Conservation (phyloP, 2,329 filamentous ascomycete genomes). For the Xylariales sp. region DNA sequence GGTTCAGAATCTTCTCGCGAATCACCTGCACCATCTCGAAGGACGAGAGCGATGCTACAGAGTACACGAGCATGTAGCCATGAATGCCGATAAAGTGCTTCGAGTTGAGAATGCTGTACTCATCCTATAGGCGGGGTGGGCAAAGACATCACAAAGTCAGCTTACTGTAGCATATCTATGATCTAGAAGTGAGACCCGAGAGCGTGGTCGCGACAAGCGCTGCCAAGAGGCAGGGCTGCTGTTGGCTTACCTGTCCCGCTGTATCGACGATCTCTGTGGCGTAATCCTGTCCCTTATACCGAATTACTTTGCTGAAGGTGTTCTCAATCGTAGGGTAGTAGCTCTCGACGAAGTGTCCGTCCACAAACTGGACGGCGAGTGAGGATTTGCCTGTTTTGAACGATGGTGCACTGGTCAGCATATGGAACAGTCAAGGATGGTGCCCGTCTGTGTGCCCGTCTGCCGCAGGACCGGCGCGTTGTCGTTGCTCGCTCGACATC, state of each 20-base stretch:
- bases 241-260: conserved; percentile 77
- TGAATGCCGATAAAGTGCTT: conserved; percentile 99
- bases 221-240: too few relatives aligned
- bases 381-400: conserved; percentile 97
- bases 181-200: neutral
- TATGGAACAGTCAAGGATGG: too few relatives aligned
- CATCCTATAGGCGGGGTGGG: conserved; percentile 67
- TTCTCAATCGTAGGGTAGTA: conserved; percentile 99
- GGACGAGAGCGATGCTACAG: conserved; percentile 87
- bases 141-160: too few relatives aligned
- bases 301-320: conserved; percentile 94
- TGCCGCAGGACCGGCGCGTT: too few relatives aligned
- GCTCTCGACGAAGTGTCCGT: conserved; percentile 96
- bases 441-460: too few relatives aligned
- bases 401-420: too few relatives aligned
- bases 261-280: conserved; percentile 98
- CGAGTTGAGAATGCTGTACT: conserved; percentile 96
- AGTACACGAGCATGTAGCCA: conserved; percentile 98
- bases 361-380: conserved; percentile 93
- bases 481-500: too few relatives aligned
- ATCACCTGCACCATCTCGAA: conserved; percentile 98
- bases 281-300: conserved; percentile 88
- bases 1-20: conserved; percentile 94
- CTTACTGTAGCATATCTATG: neutral
- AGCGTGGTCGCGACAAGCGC: neutral